A percentile compares a stretch with the other conserved stretches of the same genome.
phyloP scores from a whole-genome alignment of 1,139 yeast species.

The Eremothecium sinecaudum region DNA sequence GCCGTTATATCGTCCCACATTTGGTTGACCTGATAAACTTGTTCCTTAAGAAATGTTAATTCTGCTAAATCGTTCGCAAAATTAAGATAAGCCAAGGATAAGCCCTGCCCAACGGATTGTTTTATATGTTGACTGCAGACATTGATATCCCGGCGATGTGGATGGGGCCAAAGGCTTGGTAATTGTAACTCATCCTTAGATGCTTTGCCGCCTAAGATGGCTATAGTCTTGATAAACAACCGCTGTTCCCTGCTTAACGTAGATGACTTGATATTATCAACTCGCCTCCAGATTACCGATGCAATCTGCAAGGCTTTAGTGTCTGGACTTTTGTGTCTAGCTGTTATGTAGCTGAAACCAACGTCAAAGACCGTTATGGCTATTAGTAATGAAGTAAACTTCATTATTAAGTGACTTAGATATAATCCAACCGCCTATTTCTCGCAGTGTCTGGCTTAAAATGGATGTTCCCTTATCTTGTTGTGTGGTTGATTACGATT shows the following conservation, averaged over 20 bases:
- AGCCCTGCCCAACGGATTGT: slow-evolving; percentile 1
- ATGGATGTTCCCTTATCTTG: no score
- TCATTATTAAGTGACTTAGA: not conserved
- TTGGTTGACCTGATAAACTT: slow-evolving; percentile 1
- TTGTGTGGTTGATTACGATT: no score
- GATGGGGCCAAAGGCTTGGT: not conserved
- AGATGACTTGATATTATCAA: not conserved
- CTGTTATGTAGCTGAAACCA: no score
- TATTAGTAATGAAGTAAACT: slow-evolving; percentile 1
- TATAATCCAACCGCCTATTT: no score
- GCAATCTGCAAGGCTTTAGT: slow-evolving; percentile 3
- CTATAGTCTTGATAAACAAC: slow-evolving; percentile 2
- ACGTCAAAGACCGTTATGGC: no score
- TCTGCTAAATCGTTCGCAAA: not conserved
- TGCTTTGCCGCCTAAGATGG: slow-evolving; percentile 3
- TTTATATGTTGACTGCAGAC: not conserved
- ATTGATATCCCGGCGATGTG: not conserved
- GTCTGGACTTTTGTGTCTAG: slow-evolving; percentile 3
- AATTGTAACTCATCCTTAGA: slow-evolving; percentile 1
- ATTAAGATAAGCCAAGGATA: slow-evolving; percentile 1
- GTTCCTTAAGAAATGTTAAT: slow-evolving; percentile 2
- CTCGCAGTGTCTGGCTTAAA: no score
- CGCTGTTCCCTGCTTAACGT: slow-evolving; percentile 1
- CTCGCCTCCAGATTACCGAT: slow-evolving; percentile 1
- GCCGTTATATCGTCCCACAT: slow-evolving; percentile 4